Percentiles rank a stretch among this genome's conserved stretches.
Conservation (phyloP, 1,284 basidiomycete genomes). For the Malassezia nana region DNA sequence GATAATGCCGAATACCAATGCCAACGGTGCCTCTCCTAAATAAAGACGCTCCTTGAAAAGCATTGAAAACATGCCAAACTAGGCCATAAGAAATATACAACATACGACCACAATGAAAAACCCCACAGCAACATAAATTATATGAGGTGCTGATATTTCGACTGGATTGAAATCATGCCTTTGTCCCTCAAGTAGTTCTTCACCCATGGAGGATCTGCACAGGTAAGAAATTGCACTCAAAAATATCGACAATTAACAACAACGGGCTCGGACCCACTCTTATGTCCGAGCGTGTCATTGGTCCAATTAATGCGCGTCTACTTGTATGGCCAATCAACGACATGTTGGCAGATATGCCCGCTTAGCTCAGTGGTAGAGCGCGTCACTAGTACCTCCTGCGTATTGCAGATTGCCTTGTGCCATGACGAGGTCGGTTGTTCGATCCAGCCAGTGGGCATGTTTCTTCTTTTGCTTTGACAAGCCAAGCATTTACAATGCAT, state of each 20-base stretch:
- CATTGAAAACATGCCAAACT: slow-evolving; percentile 91
- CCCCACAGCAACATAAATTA: slow-evolving; percentile 43
- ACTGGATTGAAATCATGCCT: slow-evolving; percentile 34
- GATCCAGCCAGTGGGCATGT: slow-evolving; percentile 20
- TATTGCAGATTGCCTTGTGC: not conserved
- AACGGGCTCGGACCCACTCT: too few species aligned
- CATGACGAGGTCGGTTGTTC: slow-evolving; percentile 23
- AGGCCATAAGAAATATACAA: slow-evolving; percentile 4
- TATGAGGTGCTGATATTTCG: slow-evolving; percentile 40
- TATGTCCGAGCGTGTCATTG: too few species aligned
- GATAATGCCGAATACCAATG: slow-evolving; percentile 86
- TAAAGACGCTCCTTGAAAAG: slow-evolving; percentile 87
- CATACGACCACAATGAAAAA: slow-evolving; percentile 36
- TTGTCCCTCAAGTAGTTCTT: slow-evolving; percentile 12
- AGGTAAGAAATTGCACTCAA: not conserved
- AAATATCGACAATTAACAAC: too few species aligned
- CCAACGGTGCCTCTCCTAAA: slow-evolving; percentile 91
- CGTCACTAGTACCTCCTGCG: slow-evolving; percentile 54
- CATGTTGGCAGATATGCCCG: not conserved
- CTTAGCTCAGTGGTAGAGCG: slow-evolving; percentile 60
- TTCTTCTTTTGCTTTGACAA: too few species aligned
- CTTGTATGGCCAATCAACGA: too few species aligned
- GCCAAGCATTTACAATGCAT: not conserved
- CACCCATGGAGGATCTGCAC: not conserved
- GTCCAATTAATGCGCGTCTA: too few species aligned